A percentile compares a stretch with the other conserved stretches of the same genome.
phyloP scores from a whole-genome alignment of 1,139 yeast species.

The Debaryomyces nepalensis region DNA sequence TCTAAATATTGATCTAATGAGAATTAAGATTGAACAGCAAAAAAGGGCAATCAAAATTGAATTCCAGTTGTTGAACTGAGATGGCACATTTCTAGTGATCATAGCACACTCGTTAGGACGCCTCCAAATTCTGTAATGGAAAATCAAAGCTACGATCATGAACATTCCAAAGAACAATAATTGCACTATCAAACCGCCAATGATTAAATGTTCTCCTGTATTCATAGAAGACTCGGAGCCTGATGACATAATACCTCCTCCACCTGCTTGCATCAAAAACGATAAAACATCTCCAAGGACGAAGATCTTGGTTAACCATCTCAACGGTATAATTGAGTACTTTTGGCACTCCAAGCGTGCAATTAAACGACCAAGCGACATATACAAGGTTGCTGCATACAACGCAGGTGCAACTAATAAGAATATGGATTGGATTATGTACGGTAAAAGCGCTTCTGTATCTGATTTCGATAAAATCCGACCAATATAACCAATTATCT shows the following conservation, averaged over 20 bases:
- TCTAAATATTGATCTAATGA: slow-evolving; percentile 46
- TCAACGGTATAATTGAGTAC: slow-evolving; percentile 33
- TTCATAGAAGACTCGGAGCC: slow-evolving; percentile 12
- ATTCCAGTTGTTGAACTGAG: slow-evolving; percentile 20
- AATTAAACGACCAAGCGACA: slow-evolving; percentile 45
- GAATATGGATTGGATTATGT: slow-evolving; percentile 32
- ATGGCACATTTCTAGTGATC: slow-evolving; percentile 12
- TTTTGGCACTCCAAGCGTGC: slow-evolving; percentile 28
- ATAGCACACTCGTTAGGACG: slow-evolving; percentile 11
- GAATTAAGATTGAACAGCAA: slow-evolving; percentile 33
- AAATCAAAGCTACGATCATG: slow-evolving; percentile 14
- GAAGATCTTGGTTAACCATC: slow-evolving; percentile 41
- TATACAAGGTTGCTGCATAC: slow-evolving; percentile 50
- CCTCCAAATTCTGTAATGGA: slow-evolving; percentile 12
- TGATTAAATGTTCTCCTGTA: slow-evolving; percentile 28
- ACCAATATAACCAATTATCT: slow-evolving; percentile 39
- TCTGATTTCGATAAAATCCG: slow-evolving; percentile 29
- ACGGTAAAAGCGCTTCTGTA: slow-evolving; percentile 27
- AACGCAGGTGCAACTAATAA: slow-evolving; percentile 49
- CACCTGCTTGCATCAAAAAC: slow-evolving; percentile 45
- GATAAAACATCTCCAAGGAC: slow-evolving; percentile 49
- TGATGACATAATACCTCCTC: slow-evolving; percentile 44
- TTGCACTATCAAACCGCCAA: slow-evolving; percentile 40
- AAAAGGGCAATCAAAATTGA: slow-evolving; percentile 24
- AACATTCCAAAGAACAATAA: slow-evolving; percentile 41